Base-by-base conservation (phyloP, 768 basidiomycete species). In the Stropharia rugosoannulata region DNA sequence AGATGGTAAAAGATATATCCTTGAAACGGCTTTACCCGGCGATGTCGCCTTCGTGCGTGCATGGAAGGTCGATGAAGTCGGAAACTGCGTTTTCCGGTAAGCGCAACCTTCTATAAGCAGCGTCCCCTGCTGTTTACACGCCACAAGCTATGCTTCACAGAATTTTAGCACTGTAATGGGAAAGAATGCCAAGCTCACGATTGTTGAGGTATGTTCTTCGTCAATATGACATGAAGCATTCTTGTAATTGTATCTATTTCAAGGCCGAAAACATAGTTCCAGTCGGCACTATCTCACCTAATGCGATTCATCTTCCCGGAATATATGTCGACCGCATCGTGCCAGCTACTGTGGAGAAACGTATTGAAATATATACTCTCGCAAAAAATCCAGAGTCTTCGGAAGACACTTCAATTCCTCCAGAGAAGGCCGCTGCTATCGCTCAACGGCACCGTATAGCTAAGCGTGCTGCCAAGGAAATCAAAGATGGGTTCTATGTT, bases 241-340 rank as follows among this genome's bases (percentile, higher is more conserved):
- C 9, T 49, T 35, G 41, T 43, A 32, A 38, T 62, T 16, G 51
- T 45, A 22, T 18, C 36, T 10, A 47, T 15, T 43, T 15, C 2
- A 53, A 92, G 90, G 94, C 94, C 1, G 94, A 97, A 65, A 75
- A 93, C 61, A 94, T 97, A 54, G 92, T 96, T 22, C 89, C 93
- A 2, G 73, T 84, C 29, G 94, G 94, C 11, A 80, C 85, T 6
- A 75, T 97, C 56, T 90, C 90, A 48, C 89, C 93, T 12, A 86
- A 89, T 64, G 76, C 84, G 25, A 85, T 97, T 53, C 94, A 93
- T 66, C 70, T 93, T 16, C 91, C 90, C 2, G 89, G 90, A 22
- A 85, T 92, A 63, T 95, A 93, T 68, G 87, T 97, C 57, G 87
- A 97, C 72, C 86, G 95, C 50, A 88, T 97, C 59, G 91, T 97